A percentile compares a stretch with the other conserved stretches of the same genome.
Conservation (phyloP, 2,329 filamentous ascomycete genomes). For the Penicillium sp. region DNA sequence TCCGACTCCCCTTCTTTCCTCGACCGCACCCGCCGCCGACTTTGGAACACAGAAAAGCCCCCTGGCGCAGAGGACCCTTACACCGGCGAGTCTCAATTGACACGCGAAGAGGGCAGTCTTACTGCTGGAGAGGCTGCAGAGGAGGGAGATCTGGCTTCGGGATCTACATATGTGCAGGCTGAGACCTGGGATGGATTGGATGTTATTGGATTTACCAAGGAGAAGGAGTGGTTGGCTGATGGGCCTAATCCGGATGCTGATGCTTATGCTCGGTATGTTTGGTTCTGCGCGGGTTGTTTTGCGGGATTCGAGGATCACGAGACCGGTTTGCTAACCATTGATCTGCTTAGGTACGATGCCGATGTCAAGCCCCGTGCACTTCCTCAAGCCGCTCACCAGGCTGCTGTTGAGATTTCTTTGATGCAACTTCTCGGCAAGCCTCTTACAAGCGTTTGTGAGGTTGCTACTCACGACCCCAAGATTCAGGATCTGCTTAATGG, state of each 20-base stretch:
- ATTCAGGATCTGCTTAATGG: conserved; percentile 33
- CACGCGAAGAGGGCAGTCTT: conserved; percentile 17
- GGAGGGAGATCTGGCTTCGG: conserved; percentile 11
- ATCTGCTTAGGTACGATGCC: conserved; percentile 14
- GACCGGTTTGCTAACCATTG: conserved; percentile 5
- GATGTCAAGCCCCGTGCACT: conserved; percentile 2
- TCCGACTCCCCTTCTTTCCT: conserved; percentile 37
- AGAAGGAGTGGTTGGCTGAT: conserved; percentile 39
- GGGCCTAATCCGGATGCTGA: conserved; percentile 36
- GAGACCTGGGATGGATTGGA: conserved; percentile 53
- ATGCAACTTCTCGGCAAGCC: conserved; percentile 46
- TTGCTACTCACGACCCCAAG: conserved; percentile 29
- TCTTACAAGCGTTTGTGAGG: conserved; percentile 34
- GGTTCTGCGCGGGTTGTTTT: neutral
- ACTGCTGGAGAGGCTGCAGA: conserved; percentile 6
- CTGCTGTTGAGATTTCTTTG: conserved; percentile 57
- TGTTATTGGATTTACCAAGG: conserved; percentile 50
- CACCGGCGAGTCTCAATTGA: conserved; percentile 32
- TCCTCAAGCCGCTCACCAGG: conserved; percentile 50
- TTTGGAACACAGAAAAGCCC: conserved; percentile 41
- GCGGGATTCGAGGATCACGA: neutral
- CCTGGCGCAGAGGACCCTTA: conserved; percentile 53
- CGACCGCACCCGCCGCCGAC: conserved; percentile 42
- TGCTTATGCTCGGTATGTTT: conserved; percentile 44
- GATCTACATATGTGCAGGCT: conserved; percentile 13